Evolutionary conservation across 2,329 filamentous ascomycete genomes (phyloP).

Genomic region (Aspergillus spinulosporus): DNA sequence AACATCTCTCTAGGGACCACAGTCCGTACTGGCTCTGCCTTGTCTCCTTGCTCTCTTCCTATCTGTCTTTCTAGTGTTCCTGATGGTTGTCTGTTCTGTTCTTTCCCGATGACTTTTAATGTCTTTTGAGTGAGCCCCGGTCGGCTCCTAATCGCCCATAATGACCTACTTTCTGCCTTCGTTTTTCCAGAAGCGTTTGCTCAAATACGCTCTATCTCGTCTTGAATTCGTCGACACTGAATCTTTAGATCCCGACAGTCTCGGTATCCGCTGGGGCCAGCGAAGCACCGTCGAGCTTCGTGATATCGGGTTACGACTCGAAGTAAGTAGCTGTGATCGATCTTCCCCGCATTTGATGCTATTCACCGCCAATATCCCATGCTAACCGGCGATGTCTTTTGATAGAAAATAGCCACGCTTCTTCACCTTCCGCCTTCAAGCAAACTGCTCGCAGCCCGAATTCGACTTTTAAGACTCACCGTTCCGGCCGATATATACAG

Average conservation of each 20-base stretch:
- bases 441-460: conserved; percentile 70
- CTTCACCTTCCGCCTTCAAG: conserved; percentile 73
- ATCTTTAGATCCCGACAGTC: conserved; percentile 77
- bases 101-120: conserved; percentile 29
- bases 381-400: conserved; percentile 26
- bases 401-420: conserved; percentile 73
- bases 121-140: conserved; percentile 29
- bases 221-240: conserved; percentile 87
- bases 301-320: conserved; percentile 77
- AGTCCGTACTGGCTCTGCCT: conserved; percentile 8
- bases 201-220: conserved; percentile 80
- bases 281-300: conserved; percentile 81
- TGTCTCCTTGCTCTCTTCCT: conserved; percentile 6
- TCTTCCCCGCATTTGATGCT: conserved; percentile 13
- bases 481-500: conserved; percentile 86
- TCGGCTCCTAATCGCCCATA: conserved; percentile 34
- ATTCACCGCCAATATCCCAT: conserved; percentile 13
- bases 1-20: conserved; percentile 3
- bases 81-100: conserved; percentile 23
- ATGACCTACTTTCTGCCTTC: conserved; percentile 78
- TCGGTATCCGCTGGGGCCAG: conserved; percentile 80
- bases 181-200: conserved; percentile 79
- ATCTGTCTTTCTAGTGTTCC: conserved; percentile 9
- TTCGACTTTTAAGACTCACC: conserved; percentile 74
- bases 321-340: conserved; percentile 54